phyloP scores from a whole-genome alignment of 148 eudicot genomes.

The Rhododendron griersonianum region DNA sequence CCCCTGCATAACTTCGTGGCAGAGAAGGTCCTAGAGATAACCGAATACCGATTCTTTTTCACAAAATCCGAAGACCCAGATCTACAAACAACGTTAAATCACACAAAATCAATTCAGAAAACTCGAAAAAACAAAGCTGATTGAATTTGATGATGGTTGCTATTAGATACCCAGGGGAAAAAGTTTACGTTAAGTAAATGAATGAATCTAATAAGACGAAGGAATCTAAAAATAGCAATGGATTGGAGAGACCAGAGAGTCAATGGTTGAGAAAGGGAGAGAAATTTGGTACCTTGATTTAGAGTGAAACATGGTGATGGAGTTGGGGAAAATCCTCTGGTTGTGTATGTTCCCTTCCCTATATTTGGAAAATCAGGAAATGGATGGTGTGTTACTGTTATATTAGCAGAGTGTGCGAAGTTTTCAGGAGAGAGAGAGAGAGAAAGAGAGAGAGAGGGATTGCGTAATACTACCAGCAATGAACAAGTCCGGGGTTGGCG shows the following conservation, averaged over 20 bases:
- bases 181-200: background rate
- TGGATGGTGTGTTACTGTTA: background rate
- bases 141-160: too few species aligned
- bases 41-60: slow-evolving; percentile 10
- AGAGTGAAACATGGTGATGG: slow-evolving; percentile 27
- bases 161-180: background rate
- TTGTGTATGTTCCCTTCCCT: slow-evolving; percentile 6
- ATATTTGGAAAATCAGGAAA: slow-evolving; percentile 24
- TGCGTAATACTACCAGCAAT: background rate
- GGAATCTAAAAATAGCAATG: background rate
- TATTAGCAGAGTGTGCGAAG: background rate
- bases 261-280: slow-evolving; percentile 4
- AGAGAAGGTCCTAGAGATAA: slow-evolving; percentile 19
- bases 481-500: slow-evolving; percentile 37
- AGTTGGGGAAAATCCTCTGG: background rate
- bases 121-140: background rate
- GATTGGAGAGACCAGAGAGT: background rate
- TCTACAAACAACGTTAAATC: slow-evolving; percentile 4
- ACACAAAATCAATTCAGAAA: slow-evolving; percentile 7
- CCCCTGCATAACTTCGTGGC: slow-evolving; percentile 16
- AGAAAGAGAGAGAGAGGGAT: background rate
- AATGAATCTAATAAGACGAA: too few species aligned
- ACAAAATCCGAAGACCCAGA: slow-evolving; percentile 7
- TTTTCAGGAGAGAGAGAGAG: background rate
- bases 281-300: slow-evolving; percentile 31